Conservation (phyloP, 257 asterid genomes). For the Phtheirospermum japonicum region DNA sequence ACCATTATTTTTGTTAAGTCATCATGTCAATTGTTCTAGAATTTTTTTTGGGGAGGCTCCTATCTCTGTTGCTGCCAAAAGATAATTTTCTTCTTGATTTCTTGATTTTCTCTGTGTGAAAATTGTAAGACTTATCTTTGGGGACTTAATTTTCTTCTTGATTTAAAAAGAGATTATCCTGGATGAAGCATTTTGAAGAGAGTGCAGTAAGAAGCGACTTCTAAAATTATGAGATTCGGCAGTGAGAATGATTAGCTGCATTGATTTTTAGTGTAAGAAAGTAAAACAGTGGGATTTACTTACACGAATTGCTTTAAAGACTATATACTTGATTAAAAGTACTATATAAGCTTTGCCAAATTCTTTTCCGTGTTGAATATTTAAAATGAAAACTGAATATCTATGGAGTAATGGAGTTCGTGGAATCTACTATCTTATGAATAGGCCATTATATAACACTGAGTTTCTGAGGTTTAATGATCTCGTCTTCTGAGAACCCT, state of each 20-base stretch:
- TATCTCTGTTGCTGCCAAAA: neutral
- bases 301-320: slow-evolving; percentile 3
- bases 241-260: neutral
- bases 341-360: neutral
- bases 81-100: too few species aligned
- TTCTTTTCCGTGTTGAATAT: neutral
- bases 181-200: neutral
- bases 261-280: neutral
- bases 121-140: neutral
- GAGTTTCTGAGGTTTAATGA: slow-evolving; percentile 6
- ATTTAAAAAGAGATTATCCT: neutral
- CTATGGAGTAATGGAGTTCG: neutral
- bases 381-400: neutral
- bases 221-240: neutral
- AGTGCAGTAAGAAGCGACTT: neutral
- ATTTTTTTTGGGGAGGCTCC: neutral
- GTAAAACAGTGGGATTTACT: neutral
- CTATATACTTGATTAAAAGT: slow-evolving; percentile 3
- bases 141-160: neutral
- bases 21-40: neutral
- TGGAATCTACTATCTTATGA: slow-evolving; percentile 4
- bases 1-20: neutral
- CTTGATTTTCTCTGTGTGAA: neutral
- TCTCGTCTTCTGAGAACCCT: neutral
- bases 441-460: neutral